Base-by-base conservation (phyloP, 2,329 filamentous ascomycete genomes). In the Fusarium neocosmosporiellum region DNA sequence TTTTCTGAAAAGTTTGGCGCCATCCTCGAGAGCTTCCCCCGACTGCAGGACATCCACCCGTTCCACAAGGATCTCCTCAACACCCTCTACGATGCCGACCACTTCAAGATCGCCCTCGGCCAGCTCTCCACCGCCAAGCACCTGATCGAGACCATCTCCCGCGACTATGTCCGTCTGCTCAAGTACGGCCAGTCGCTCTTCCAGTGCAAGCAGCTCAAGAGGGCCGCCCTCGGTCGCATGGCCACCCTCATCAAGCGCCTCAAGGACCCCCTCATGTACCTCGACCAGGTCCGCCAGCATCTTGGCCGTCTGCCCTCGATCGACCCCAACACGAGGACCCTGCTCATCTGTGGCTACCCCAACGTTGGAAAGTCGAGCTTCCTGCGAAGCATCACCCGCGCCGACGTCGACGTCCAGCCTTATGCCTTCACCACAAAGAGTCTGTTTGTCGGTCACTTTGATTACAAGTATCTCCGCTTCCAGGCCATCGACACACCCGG, bases 391-490 rank as follows among this genome's bases (percentile, higher is more conserved):
- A 92, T 98, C 79, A 97, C 95, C 58, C 90, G 95, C 76, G 96
- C 96, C 73, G 96, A 99, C 86, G 96, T 98, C 65, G 96, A 98
- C 80, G 94, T 98, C 36, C 95, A 98, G 85, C 96, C 96, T 22
- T 99, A 98, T 82, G 97, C 96, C 62, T 99, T 99, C 88, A 98
- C 96, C 37, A 99, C 96, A 63, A 98, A 98, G 89, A 95, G 92
- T 77, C 88, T 99, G 78, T 99, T 98, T 80, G 96, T 98, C 33
- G 96, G 96, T 67, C 96, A 99, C 85, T 98, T 98, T 81, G 95
- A 98, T 84, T 97, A 97, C 88, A 98, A 98, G 85, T 83, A 83
- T 64, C 75, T 83, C 65, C 82, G 84, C 37, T 88, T 88, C 80
- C 86, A 88, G 85, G 95, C 95, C 31, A 98, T 99, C 77, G 96